These are phyloP conservation scores for Epichloe aotearoae DNA, from an alignment of 2,329 filamentous ascomycete genomes.

Conservation along the genomic window DNA sequence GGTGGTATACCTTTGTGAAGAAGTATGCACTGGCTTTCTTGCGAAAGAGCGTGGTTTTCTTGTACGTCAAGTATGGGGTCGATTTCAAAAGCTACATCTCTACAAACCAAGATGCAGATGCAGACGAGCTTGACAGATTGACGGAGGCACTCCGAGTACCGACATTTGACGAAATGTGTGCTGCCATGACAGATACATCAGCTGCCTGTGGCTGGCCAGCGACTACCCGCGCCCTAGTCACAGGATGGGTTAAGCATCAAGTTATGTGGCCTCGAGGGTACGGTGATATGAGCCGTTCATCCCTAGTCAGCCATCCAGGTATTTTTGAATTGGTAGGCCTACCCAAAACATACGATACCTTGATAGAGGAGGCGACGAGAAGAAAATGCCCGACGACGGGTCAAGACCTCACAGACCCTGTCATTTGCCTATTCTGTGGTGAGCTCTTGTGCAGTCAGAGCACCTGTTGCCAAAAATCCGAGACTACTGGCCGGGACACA, in stretches of 20 bases:
- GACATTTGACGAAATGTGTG: constrained; percentile 65
- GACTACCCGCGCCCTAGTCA: constrained; percentile 31
- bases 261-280: constrained; percentile 24
- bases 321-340: constrained; percentile 92
- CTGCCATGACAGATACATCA: constrained; percentile 36
- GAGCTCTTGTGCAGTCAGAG: constrained; percentile 95
- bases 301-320: constrained; percentile 60
- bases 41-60: constrained; percentile 69
- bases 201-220: constrained; percentile 35
- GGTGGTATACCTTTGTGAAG: constrained; percentile 48
- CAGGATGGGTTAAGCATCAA: constrained; percentile 64
- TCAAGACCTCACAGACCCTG: constrained; percentile 81
- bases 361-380: constrained; percentile 84
- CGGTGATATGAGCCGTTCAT: constrained; percentile 24
- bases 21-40: constrained; percentile 86
- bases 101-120: constrained; percentile 48
- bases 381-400: constrained; percentile 77
- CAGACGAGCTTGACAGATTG: constrained; percentile 71
- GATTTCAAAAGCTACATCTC: constrained; percentile 65
- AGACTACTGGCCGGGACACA: constrained; percentile 27
- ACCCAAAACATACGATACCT: constrained; percentile 78
- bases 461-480: constrained; percentile 70
- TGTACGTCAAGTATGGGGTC: constrained; percentile 79
- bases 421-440: constrained; percentile 86
- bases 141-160: constrained; percentile 64